Percentiles rank a stretch among this genome's conserved stretches.
phyloP scores from a whole-genome alignment of 345 rosid species.

The Barbarea vulgaris region DNA sequence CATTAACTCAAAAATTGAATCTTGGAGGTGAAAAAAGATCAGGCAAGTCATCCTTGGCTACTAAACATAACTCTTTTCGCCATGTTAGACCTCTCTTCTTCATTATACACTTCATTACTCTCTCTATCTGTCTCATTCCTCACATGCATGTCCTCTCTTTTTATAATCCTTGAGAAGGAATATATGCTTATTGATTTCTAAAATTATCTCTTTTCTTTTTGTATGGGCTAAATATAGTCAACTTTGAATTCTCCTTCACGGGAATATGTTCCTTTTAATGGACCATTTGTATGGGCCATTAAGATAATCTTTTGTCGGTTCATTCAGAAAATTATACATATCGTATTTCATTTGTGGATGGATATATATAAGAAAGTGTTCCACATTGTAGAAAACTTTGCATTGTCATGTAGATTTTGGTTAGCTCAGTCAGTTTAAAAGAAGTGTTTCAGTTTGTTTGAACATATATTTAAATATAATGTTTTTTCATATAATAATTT shows the following conservation, averaged over 20 bases:
- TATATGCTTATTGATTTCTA: constrained; percentile 29
- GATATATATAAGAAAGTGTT: neutral
- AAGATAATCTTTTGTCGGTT: constrained; percentile 11
- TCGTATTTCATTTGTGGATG: neutral
- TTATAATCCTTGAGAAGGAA: constrained; percentile 34
- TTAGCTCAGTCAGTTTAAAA: neutral
- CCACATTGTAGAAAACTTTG: neutral
- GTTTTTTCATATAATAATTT: neutral
- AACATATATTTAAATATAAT: neutral
- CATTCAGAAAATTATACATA: neutral
- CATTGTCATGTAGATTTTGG: neutral
- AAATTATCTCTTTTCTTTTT: constrained; percentile 15
- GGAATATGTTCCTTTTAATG: constrained; percentile 34
- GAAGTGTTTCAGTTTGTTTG: neutral
- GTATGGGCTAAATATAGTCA: constrained; percentile 34
- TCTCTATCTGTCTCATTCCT: neutral
- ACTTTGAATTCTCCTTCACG: constrained; percentile 20
- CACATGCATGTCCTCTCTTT: constrained; percentile 27
- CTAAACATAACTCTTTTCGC: constrained; percentile 36
- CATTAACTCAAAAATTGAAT: constrained; percentile 17
- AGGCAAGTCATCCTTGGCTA: constrained; percentile 48
- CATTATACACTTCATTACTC: constrained; percentile 15
- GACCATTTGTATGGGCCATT: constrained; percentile 14
- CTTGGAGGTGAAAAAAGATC: constrained; percentile 35
- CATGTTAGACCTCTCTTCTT: constrained; percentile 35